These are phyloP conservation scores for Zygnema circumcarinatum DNA, from an alignment of 139 green algal genomes.

Conservation along the genomic window DNA sequence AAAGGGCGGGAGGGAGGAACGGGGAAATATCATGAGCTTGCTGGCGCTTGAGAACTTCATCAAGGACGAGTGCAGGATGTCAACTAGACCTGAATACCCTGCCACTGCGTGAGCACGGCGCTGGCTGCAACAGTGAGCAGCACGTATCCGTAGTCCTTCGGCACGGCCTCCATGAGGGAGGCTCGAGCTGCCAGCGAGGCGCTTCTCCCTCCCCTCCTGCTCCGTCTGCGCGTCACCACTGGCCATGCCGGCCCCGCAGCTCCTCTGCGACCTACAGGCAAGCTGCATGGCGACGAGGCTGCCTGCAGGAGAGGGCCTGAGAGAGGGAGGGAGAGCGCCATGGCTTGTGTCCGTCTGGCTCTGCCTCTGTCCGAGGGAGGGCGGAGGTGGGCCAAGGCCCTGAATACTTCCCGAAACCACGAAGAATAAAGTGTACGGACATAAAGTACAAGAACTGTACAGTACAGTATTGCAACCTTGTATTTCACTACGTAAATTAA, in stretches of 20 bases:
- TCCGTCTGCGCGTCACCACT: background rate
- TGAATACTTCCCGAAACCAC: too few species aligned
- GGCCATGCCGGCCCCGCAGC: background rate
- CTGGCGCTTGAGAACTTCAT: background rate
- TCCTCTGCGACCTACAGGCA: background rate
- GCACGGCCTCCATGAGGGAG: slow-evolving; percentile 19
- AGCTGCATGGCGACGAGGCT: background rate
- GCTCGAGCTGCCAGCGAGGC: background rate
- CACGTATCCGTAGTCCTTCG: slow-evolving; percentile 46
- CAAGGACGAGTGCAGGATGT: background rate
- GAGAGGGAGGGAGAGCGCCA: background rate
- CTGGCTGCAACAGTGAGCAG: slow-evolving; percentile 44
- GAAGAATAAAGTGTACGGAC: too few species aligned
- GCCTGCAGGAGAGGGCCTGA: background rate
- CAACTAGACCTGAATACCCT: slow-evolving; percentile 42
- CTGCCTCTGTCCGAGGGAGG: background rate
- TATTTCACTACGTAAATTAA: too few species aligned
- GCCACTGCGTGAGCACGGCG: slow-evolving; percentile 43
- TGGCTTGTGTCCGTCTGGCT: background rate
- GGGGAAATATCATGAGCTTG: too few species aligned
- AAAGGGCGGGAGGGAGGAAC: too few species aligned
- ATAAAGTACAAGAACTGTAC: too few species aligned
- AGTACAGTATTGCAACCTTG: too few species aligned
- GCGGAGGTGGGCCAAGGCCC: too few species aligned
- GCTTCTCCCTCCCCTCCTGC: background rate